These are phyloP conservation scores for Phalaenopsis hybrid DNA, from an alignment of 116 monocot species.

Conservation along the genomic window DNA sequence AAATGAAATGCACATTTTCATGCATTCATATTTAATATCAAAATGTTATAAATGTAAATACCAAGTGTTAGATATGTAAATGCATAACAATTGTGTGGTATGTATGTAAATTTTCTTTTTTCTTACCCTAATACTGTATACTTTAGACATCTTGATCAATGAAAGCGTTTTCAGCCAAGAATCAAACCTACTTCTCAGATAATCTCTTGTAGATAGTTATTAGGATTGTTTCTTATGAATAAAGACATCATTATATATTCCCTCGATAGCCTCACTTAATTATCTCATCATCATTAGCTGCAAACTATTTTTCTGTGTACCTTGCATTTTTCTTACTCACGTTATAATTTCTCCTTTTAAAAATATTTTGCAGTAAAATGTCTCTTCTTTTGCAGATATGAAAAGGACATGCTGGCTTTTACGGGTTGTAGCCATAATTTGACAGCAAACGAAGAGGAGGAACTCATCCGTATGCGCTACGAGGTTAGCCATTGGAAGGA, in stretches of 20 bases:
- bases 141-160: too few relatives aligned
- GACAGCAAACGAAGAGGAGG: conserved; percentile 68
- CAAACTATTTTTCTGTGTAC: neutral
- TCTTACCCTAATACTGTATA: neutral
- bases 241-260: neutral
- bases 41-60: too few relatives aligned
- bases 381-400: conserved; percentile 49
- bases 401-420: conserved; percentile 97
- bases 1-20: too few relatives aligned
- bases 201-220: too few relatives aligned
- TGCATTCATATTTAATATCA: too few relatives aligned
- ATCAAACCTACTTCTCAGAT: too few relatives aligned
- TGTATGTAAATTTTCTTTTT: neutral
- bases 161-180: too few relatives aligned
- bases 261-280: neutral
- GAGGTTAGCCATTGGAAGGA: conserved; percentile 92
- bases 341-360: neutral
- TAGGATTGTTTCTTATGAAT: too few relatives aligned
- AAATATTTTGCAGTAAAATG: neutral
- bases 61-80: too few relatives aligned
- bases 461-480: conserved; percentile 75
- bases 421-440: conserved; percentile 83
- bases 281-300: neutral
- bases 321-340: neutral
- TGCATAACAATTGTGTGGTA: too few relatives aligned